Evolutionary conservation across 2,329 filamentous ascomycete species (phyloP), one percentile per base, ranked within the genome.

Genomic region (Calonectria leucothoes): DNA sequence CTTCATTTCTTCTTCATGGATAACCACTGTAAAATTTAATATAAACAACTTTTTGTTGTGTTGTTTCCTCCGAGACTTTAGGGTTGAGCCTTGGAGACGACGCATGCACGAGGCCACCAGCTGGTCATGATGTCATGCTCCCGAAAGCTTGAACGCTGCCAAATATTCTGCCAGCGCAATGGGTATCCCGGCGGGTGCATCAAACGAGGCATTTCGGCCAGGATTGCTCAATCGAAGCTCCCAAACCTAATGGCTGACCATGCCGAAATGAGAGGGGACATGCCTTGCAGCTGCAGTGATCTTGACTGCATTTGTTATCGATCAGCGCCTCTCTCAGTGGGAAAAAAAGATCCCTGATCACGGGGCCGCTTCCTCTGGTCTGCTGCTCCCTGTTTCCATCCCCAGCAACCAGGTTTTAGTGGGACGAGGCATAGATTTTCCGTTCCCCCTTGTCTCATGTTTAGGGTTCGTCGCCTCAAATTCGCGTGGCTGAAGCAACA

Each of bases 371-470:
- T 59, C 33, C n/a, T 59, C 15, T 25, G 55, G 55, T 59, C 20
- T 11, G 55, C 23, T 61, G n/a, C n/a, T n/a, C n/a, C 55, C 55
- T 37, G 27, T 33, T 61, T 6, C 35, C 55, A 39, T 37, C 55
- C 55, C 23, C 55, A 39, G 55, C 33, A 39, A 17, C 55, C 6
- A 61, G 35, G 29, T 20, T 11, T 61, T 4, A 5, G 33, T 61
- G 55, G 55, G 23, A 33, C 55, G n/a, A 61, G 55, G 55, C 55
- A 61, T 61, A 61, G 55, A 61, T 61, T 61, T 61, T 39, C 55
- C 55, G 55, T 27, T 27, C 33, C 55, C 35, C 55, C 55, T 39
- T 39, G 55, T 61, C 55, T 61, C 55, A 61, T 39, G 55, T 61
- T 61, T 61, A 61, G 33, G 55, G 35, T 23, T 23, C 14, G 33